Percentiles rank a stretch among this genome's conserved stretches.
These are phyloP conservation scores for Purpureocillium takamizusanense DNA, from an alignment of 2,329 filamentous ascomycete species.

Conservation along the genomic window DNA sequence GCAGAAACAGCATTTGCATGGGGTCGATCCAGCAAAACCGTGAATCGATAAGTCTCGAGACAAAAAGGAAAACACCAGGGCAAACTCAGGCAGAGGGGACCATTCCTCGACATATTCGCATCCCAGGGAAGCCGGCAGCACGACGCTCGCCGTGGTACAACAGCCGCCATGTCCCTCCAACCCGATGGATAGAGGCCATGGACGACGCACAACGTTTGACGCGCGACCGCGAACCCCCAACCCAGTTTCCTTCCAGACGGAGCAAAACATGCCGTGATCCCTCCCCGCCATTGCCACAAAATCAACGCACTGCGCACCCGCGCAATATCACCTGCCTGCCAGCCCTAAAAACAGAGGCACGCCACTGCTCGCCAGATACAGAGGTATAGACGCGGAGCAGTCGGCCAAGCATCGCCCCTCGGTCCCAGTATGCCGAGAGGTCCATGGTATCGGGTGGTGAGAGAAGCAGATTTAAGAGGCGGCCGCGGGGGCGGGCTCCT, in stretches of 20 bases:
- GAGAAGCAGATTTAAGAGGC: conserved; percentile 38
- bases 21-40: conserved; percentile 12
- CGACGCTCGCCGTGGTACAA: too few relatives aligned
- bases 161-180: too few relatives aligned
- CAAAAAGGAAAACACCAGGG: conserved; percentile 4
- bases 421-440: conserved; percentile 26
- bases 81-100: conserved; percentile 1
- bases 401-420: conserved; percentile 22
- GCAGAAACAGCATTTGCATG: conserved; percentile 20
- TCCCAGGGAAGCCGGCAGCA: too few relatives aligned
- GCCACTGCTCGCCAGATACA: conserved; percentile 10
- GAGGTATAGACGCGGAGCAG: conserved; percentile 9
- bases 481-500: conserved; percentile 34
- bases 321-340: conserved; percentile 24
- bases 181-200: too few relatives aligned
- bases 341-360: conserved; percentile 21
- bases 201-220: too few relatives aligned
- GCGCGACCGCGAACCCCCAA: too few relatives aligned
- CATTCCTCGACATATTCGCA: background rate
- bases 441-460: conserved; percentile 25
- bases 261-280: conserved; percentile 27
- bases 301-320: conserved; percentile 24
- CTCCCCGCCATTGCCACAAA: conserved; percentile 23
- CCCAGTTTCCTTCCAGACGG: conserved; percentile 26
- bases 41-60: conserved; percentile 10